Conservation (phyloP, 1,284 basidiomycete genomes). For the Melanopsichium pennsylvanicum region DNA sequence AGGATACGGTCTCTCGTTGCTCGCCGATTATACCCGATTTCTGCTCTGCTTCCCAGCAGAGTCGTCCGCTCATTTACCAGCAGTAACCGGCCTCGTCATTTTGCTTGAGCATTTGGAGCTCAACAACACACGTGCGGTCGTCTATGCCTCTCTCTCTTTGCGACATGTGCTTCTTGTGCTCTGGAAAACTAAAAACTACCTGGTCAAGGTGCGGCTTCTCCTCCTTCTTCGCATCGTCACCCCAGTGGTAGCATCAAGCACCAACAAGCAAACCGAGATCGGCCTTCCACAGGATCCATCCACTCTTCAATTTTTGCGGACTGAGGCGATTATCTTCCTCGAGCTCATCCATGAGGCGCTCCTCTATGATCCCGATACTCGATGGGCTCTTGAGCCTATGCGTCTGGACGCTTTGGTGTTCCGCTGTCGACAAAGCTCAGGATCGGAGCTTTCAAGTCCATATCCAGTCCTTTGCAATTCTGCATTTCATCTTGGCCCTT, state of each 20-base stretch:
- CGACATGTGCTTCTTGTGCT: constrained; percentile 19
- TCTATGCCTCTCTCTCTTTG: constrained; percentile 14
- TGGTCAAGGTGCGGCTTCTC: constrained; percentile 52
- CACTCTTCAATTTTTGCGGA: background rate
- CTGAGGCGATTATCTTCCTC: constrained; percentile 8
- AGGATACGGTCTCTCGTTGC: constrained; percentile 28
- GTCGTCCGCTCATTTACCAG: constrained; percentile 48
- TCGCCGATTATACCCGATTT: constrained; percentile 46
- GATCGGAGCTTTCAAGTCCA: background rate
- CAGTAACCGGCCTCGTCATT: constrained; percentile 40
- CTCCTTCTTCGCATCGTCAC: constrained; percentile 39
- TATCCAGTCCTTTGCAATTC: constrained; percentile 1
- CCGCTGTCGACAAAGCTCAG: background rate
- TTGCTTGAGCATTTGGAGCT: constrained; percentile 46
- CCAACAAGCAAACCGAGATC: constrained; percentile 12
- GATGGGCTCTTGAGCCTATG: constrained; percentile 30
- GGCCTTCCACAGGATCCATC: background rate
- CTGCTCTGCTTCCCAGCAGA: constrained; percentile 32
- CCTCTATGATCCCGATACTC: constrained; percentile 23
- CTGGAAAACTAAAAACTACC: constrained; percentile 41
- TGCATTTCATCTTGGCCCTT: constrained; percentile 17
- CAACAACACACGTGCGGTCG: constrained; percentile 33
- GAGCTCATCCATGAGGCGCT: constrained; percentile 12
- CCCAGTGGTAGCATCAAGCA: constrained; percentile 19
- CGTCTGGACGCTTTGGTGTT: constrained; percentile 18